Evolutionary conservation across 345 rosid species (phyloP), one percentile per base, ranked within the genome.

Genomic region (Lumnitzera racemosa): DNA sequence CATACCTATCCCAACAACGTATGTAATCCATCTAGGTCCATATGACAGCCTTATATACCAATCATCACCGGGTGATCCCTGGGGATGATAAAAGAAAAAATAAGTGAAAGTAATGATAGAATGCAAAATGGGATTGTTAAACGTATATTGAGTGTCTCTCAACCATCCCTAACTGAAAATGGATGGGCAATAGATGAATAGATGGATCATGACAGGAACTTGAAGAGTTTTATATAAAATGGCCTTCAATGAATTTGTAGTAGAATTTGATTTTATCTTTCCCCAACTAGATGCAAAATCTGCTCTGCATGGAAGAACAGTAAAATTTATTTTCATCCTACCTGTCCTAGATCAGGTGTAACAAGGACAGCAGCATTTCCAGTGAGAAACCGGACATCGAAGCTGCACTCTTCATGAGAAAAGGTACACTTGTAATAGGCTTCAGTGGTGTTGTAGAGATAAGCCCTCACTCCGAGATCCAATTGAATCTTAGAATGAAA

Each of bases 11-110:
- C 99, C 95, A 76, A 79, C 61, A 61, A 90, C 61, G 73, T 94
- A 94, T 41, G 96, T 83, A 55, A 85, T 74, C 99, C 97, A 90
- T 78, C 97, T 82, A 36, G 97, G 96, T 43, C 80, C 90, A 72
- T 88, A 90, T 20, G 96, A 86, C 66, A 90, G 58, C 74, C 78
- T 88, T 51, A 90, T 85, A 47, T 74, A 71, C 89, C 90, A 86
- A 69, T 79, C 82, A 61, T 77, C 76, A 29, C 63, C 63, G 46
- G 69, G 50, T 62, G 80, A 67, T 49, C 67, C 79, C 97, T 95
- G 79, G 61, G 71, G 75, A 57, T 58, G 55, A 70, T 43, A 66
- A 67, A 71, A 68, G 55, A 29, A 55, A 20, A 12, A 56, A 48
- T 24, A 71, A 65, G 17, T 13, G 20, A 48, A 58, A n/a, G 58